phyloP scores from a whole-genome alignment of 345 rosid species.

The Rhizophora mangle region DNA sequence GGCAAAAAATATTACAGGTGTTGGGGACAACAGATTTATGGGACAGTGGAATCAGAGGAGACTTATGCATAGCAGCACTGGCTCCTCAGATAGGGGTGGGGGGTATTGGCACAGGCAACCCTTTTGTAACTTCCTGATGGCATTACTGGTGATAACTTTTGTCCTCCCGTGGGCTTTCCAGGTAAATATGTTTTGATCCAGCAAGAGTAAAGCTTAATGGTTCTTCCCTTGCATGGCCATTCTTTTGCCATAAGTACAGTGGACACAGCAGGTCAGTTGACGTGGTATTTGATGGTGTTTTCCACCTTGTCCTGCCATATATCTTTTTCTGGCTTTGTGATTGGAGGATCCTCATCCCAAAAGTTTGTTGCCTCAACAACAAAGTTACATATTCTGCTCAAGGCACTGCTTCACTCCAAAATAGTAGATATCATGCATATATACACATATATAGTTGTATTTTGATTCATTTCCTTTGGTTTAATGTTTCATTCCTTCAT shows the following conservation, averaged over 20 bases:
- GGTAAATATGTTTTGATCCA: conserved; percentile 43
- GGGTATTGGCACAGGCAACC: conserved; percentile 67
- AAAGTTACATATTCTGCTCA: too few relatives aligned
- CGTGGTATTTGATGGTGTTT: too few relatives aligned
- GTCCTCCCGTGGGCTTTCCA: conserved; percentile 79
- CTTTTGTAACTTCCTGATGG: conserved; percentile 69
- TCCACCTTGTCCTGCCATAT: not conserved
- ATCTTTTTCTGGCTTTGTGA: too few relatives aligned
- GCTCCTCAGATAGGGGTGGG: conserved; percentile 22
- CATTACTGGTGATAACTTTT: conserved; percentile 64
- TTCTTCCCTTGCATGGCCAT: conserved; percentile 6
- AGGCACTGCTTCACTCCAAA: too few relatives aligned
- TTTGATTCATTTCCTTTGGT: too few relatives aligned
- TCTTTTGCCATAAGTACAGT: not conserved
- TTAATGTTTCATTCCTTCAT: too few relatives aligned
- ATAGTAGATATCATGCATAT: too few relatives aligned
- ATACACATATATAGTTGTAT: too few relatives aligned
- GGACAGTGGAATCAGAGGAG: conserved; percentile 49
- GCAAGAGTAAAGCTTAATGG: not conserved
- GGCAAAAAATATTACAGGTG: conserved; percentile 51
- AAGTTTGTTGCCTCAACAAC: too few relatives aligned
- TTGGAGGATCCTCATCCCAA: too few relatives aligned
- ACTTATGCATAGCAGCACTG: conserved; percentile 8
- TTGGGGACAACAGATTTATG: conserved; percentile 44
- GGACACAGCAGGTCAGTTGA: not conserved